Evolutionary conservation across 345 rosid species (phyloP).

Genomic region (Gossypium sturtianum): DNA sequence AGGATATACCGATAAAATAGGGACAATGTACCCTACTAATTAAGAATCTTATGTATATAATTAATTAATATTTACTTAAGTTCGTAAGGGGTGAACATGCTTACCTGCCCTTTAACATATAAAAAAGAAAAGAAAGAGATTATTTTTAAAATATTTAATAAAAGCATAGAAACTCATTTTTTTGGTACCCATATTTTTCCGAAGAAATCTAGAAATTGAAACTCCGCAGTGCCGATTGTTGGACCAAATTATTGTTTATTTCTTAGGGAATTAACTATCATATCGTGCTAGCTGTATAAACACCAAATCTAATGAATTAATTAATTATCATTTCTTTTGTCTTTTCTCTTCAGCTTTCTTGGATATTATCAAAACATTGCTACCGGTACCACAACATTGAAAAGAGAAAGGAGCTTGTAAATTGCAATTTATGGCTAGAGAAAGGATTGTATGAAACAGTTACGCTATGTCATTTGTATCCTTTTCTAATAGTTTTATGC

Average conservation of each 20-base stretch:
- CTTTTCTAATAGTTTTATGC: no score
- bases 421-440: background rate
- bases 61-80: background rate
- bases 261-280: background rate
- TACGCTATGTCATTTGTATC: no score
- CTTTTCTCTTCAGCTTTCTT: background rate
- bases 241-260: background rate
- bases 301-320: background rate
- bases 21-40: background rate
- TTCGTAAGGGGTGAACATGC: background rate
- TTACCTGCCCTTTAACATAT: background rate
- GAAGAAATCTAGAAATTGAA: background rate
- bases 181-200: background rate
- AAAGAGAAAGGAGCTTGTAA: background rate
- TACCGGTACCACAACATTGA: background rate
- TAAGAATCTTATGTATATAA: background rate
- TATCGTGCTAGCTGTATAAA: background rate
- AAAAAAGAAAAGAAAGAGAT: background rate
- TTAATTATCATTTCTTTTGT: background rate
- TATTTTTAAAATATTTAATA: background rate
- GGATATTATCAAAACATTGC: background rate
- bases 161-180: background rate
- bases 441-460: no score
- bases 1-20: background rate
- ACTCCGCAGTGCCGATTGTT: background rate